These are phyloP conservation scores for Phytophthora citricola DNA, from an alignment of 352 stramenopile genomes.

Conservation along the genomic window DNA sequence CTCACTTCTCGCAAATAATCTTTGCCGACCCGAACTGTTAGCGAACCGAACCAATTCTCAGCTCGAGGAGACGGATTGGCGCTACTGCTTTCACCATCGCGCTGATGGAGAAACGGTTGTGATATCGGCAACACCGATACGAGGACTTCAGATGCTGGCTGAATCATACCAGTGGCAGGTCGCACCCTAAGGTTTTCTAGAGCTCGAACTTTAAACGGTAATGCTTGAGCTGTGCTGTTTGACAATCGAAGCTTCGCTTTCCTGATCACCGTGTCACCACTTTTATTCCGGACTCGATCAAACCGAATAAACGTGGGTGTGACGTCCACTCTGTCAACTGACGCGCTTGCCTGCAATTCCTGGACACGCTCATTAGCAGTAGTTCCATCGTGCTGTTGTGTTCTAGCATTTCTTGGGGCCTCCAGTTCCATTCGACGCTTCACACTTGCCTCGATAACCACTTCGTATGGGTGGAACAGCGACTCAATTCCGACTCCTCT, in stretches of 20 bases:
- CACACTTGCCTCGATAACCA: conserved; percentile 86
- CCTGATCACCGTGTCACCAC: conserved; percentile 24
- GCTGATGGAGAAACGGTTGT: conserved; percentile 44
- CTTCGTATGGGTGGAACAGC: conserved; percentile 78
- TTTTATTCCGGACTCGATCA: conserved; percentile 38
- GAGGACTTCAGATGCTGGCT: conserved; percentile 46
- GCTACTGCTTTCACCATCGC: conserved; percentile 21
- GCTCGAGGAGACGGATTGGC: conserved; percentile 9
- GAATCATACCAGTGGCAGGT: conserved; percentile 49
- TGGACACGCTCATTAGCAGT: conserved; percentile 36
- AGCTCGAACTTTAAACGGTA: conserved; percentile 61
- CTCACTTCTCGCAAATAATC: conserved; percentile 65
- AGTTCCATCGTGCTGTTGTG: not conserved
- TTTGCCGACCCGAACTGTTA: conserved; percentile 66
- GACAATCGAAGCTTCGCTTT: conserved; percentile 53
- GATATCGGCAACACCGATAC: conserved; percentile 67
- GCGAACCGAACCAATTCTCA: conserved; percentile 69
- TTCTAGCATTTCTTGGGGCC: conserved; percentile 9
- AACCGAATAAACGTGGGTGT: conserved; percentile 71
- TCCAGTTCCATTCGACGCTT: conserved; percentile 45
- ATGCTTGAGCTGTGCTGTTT: conserved; percentile 59
- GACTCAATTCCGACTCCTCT: conserved; percentile 70
- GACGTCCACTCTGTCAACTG: conserved; percentile 58
- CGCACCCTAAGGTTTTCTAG: conserved; percentile 67
- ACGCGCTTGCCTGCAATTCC: conserved; percentile 54